Base-by-base conservation (phyloP, 2,329 filamentous ascomycete genomes). In the Neospermospora avenae region DNA sequence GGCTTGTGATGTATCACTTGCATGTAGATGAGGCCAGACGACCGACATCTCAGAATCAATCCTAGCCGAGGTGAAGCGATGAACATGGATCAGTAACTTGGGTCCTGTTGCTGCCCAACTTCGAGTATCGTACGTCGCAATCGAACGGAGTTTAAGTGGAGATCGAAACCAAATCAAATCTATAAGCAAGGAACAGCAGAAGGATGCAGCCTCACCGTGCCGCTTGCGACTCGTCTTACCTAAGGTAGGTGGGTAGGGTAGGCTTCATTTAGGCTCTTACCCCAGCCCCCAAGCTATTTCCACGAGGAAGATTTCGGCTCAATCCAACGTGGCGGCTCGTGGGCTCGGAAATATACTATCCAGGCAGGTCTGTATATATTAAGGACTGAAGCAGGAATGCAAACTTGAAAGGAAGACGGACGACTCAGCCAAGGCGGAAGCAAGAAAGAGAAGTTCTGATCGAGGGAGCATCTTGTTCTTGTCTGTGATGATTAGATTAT, bases 1-100 rank as follows among this genome's bases (percentile, higher is more conserved):
- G 31, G 31, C 34, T 52, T 55, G 37, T 58, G 54, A 56, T 60
- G 41, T 34, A 52, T 58, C 55, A 48, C 35, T 16, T 55, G 25
- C 35, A 42, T 44, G 28, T n/a, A 34, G 46, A 49, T 34, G 18
- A 28, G 46, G 25, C 46, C 25, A 49, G 28, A 34, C 46, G 18
- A 51, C 48, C 28, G 35, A 39, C 35, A 39, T 2, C 13, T 14
- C 5, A 2, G 35, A 11, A 13, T 35, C 14, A 8, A 37, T n/a
- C 35, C 8, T n/a, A 37, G 24, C 22, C 18, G 31, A 37, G 48
- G 25, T 14, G 42, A 35, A 16, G 34, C 31, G 46, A 11, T 28
- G 46, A 35, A 37, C 24, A 14, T 51, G 48, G 13, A 35, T 37
- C 48, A 37, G 20, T 28, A 18, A 31, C 18, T 51, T 34, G 18